These are phyloP conservation scores for Hyphopichia burtonii DNA, from an alignment of 1,139 yeast species.

Conservation along the genomic window DNA sequence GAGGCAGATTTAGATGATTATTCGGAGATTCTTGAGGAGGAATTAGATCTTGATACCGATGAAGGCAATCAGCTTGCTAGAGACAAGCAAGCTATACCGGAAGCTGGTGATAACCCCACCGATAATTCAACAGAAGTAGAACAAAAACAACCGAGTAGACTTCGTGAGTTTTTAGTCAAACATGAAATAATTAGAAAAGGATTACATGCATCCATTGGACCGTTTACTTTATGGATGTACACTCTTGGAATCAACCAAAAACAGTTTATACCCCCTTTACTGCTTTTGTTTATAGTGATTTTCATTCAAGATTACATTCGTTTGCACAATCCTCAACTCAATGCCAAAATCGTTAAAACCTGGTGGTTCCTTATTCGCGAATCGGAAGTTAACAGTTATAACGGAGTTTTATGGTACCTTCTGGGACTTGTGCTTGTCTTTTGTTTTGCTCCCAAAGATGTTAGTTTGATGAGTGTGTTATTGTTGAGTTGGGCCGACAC, in stretches of 20 bases:
- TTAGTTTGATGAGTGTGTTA: conserved; percentile 70
- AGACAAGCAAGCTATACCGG: too few relatives aligned
- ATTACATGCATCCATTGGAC: conserved; percentile 86
- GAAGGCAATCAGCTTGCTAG: too few relatives aligned
- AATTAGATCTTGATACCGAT: conserved; percentile 12
- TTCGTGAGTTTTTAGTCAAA: conserved; percentile 58
- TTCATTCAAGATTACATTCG: conserved; percentile 69
- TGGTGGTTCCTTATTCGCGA: conserved; percentile 86
- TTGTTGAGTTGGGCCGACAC: conserved; percentile 96
- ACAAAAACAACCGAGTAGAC: conserved; percentile 12
- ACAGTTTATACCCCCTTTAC: conserved; percentile 60
- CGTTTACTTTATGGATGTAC: conserved; percentile 72
- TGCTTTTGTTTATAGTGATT: conserved; percentile 52
- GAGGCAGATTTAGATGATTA: conserved; percentile 13
- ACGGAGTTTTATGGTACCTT: conserved; percentile 85
- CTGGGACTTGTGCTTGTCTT: conserved; percentile 77
- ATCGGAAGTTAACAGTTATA: conserved; percentile 63
- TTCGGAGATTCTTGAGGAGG: conserved; percentile 7
- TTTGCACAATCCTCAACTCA: conserved; percentile 58
- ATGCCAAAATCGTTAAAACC: conserved; percentile 58
- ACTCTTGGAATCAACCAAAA: conserved; percentile 56
- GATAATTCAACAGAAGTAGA: neutral
- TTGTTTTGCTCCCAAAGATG: conserved; percentile 72
- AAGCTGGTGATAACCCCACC: neutral
- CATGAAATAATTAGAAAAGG: conserved; percentile 88